Conservation (phyloP, 805 yeast species). For the Kuraishia capsulata region DNA sequence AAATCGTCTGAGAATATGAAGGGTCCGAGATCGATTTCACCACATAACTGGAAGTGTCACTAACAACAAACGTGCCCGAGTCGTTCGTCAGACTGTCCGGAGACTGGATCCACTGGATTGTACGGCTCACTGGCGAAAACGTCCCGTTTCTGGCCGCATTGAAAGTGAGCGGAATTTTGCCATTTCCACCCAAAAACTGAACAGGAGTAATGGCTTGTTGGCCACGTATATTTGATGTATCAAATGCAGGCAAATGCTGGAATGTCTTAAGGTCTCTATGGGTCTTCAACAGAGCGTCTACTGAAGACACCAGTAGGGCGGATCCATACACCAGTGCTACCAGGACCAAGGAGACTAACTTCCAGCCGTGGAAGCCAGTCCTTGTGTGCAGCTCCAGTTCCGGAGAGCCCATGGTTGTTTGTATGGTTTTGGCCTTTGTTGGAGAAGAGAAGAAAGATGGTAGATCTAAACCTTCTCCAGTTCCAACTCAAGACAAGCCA, state of each 20-base stretch:
- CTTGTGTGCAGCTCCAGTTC: too few relatives aligned
- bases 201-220: too few relatives aligned
- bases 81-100: constrained; percentile 42
- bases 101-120: constrained; percentile 62
- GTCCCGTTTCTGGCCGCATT: constrained; percentile 42
- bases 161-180: constrained; percentile 25
- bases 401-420: too few relatives aligned
- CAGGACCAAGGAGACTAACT: neutral
- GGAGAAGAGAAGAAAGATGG: too few relatives aligned
- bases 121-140: constrained; percentile 41
- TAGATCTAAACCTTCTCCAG: too few relatives aligned
- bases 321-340: constrained; percentile 4
- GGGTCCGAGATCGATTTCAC: constrained; percentile 45
- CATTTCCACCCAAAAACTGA: too few relatives aligned
- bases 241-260: neutral
- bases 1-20: constrained; percentile 33
- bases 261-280: neutral
- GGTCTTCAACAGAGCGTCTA: constrained; percentile 1
- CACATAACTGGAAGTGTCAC: constrained; percentile 36
- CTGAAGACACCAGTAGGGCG: constrained; percentile 1
- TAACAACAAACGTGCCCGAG: constrained; percentile 57
- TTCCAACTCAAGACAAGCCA: too few relatives aligned
- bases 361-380: too few relatives aligned
- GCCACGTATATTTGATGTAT: too few relatives aligned
- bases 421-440: too few relatives aligned